phyloP scores from a whole-genome alignment of 805 yeast species.

The Dipodascus albidus region DNA sequence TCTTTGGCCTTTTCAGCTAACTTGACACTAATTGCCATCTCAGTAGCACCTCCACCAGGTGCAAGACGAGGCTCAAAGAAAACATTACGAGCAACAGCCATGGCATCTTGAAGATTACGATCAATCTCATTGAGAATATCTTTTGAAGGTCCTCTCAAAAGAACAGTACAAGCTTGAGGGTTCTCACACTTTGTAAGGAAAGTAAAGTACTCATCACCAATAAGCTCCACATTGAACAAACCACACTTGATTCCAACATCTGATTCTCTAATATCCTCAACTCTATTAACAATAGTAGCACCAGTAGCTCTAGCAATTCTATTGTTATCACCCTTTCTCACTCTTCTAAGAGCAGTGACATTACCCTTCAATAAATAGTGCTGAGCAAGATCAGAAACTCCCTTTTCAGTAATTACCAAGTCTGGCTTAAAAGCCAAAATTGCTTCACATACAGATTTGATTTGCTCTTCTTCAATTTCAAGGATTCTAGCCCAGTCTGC shows the following conservation, averaged over 20 bases:
- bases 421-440: constrained; percentile 81
- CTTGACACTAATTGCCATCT: constrained; percentile 91
- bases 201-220: constrained; percentile 96
- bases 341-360: constrained; percentile 86
- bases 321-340: constrained; percentile 89
- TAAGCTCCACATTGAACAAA: constrained; percentile 80
- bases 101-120: constrained; percentile 94
- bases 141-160: constrained; percentile 93
- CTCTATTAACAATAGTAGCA: constrained; percentile 91
- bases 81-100: constrained; percentile 95
- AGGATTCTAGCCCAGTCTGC: constrained; percentile 92
- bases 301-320: constrained; percentile 96
- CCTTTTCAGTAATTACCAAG: constrained; percentile 93
- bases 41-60: constrained; percentile 99
- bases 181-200: constrained; percentile 67
- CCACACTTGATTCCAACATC: constrained; percentile 90
- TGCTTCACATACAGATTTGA: constrained; percentile 73
- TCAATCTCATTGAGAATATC: constrained; percentile 94
- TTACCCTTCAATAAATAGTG: constrained; percentile 91
- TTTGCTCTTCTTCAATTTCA: constrained; percentile 97
- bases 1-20: constrained; percentile 84
- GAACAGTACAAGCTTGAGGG: constrained; percentile 88
- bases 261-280: constrained; percentile 83
- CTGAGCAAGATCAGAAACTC: constrained; percentile 95
- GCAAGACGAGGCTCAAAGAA: constrained; percentile 87